phyloP scores from a whole-genome alignment of 139 green algal genomes.

The Closterium sp. region DNA sequence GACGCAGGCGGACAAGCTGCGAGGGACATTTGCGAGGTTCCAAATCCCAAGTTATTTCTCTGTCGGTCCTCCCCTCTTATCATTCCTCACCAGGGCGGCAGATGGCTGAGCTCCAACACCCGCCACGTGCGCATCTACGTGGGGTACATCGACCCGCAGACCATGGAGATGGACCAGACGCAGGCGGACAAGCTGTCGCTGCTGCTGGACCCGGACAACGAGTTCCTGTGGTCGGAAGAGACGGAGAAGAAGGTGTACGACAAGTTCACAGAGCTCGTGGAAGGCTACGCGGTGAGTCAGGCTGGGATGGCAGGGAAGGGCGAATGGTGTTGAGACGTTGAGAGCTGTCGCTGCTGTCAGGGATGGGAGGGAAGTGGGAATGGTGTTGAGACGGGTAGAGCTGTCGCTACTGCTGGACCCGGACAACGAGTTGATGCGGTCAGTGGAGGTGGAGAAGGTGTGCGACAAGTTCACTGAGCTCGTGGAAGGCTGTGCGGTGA shows the following conservation, averaged over 20 bases:
- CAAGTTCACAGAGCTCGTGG: constrained; percentile 55
- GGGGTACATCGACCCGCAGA: constrained; percentile 48
- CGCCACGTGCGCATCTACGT: constrained; percentile 51
- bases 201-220: constrained; percentile 55
- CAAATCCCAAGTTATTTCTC: too few relatives aligned
- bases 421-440: constrained; percentile 52
- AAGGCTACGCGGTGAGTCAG: constrained; percentile 39
- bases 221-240: constrained; percentile 53
- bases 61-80: background rate
- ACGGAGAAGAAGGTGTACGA: constrained; percentile 51
- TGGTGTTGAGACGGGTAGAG: constrained; percentile 31
- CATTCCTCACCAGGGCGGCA: constrained; percentile 35
- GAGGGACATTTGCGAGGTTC: too few relatives aligned
- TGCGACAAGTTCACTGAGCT: constrained; percentile 54
- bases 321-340: too few relatives aligned
- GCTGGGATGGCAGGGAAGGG: background rate
- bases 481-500: constrained; percentile 47
- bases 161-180: constrained; percentile 48
- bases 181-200: constrained; percentile 52
- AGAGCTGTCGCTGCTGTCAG: constrained; percentile 24
- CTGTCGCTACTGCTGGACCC: constrained; percentile 48
- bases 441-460: constrained; percentile 49
- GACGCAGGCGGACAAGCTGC: constrained; percentile 45
- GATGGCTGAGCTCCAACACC: constrained; percentile 50
- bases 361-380: constrained; percentile 50